Percentiles rank a stretch among this genome's conserved stretches.
Evolutionary conservation across 2,329 filamentous ascomycete genomes (phyloP).

Genomic region (Phoma sp.): DNA sequence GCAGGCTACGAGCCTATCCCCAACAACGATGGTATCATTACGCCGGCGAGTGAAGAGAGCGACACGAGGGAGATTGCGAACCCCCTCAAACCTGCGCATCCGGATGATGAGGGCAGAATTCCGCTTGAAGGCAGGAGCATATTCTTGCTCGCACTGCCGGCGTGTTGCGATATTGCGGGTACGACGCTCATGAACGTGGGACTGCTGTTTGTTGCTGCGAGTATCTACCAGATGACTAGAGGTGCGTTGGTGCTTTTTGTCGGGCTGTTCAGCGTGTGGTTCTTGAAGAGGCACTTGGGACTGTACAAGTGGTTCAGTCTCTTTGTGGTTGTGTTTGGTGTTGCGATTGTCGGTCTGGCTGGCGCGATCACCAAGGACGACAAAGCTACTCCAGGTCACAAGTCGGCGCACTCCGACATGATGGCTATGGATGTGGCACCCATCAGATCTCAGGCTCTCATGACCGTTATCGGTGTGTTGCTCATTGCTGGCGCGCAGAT

Average conservation of each 20-base stretch:
- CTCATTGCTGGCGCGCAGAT: slow-evolving; percentile 94
- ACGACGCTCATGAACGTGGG: slow-evolving; percentile 98
- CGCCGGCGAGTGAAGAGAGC: slow-evolving; percentile 55
- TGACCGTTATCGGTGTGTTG: slow-evolving; percentile 81
- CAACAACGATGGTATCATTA: slow-evolving; percentile 40
- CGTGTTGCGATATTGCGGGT: slow-evolving; percentile 91
- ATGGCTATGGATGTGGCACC: slow-evolving; percentile 33
- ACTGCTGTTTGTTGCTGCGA: slow-evolving; percentile 89
- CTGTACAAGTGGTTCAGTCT: slow-evolving; percentile 94
- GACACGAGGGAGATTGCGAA: slow-evolving; percentile 60
- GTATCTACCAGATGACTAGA: slow-evolving; percentile 98
- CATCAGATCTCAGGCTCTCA: slow-evolving; percentile 61
- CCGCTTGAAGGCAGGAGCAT: slow-evolving; percentile 75
- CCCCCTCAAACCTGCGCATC: slow-evolving; percentile 53
- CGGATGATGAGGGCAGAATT: slow-evolving; percentile 63
- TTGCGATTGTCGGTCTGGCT: slow-evolving; percentile 87
- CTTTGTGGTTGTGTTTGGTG: slow-evolving; percentile 84
- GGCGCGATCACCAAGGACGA: slow-evolving; percentile 80
- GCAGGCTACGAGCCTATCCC: slow-evolving; percentile 72
- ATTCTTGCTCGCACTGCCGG: slow-evolving; percentile 79
- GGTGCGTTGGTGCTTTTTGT: slow-evolving; percentile 96
- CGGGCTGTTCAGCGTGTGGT: slow-evolving; percentile 91
- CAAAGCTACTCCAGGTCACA: slow-evolving; percentile 54
- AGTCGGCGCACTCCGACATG: slow-evolving; percentile 30
- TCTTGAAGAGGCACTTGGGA: slow-evolving; percentile 79